These are phyloP conservation scores for Xylaria sp. DNA, from an alignment of 2,329 filamentous ascomycete genomes.

Conservation along the genomic window DNA sequence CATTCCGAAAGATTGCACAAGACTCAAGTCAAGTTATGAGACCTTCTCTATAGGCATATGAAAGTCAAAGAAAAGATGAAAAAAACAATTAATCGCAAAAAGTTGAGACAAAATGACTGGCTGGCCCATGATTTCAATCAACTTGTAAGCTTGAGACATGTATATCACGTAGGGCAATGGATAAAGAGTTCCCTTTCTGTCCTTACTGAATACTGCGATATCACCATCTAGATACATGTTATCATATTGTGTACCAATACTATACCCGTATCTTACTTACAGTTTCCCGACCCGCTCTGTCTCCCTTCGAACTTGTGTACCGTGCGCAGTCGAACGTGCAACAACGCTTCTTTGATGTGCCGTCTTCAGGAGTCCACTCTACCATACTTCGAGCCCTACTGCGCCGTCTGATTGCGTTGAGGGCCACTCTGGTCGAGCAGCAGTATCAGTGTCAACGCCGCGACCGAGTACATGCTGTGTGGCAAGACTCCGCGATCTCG, in stretches of 20 bases:
- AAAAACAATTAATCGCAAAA: not conserved
- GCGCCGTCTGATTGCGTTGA: constrained; percentile 26
- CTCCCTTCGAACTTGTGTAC: not conserved
- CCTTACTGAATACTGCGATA: constrained; percentile 3
- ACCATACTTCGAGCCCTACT: constrained; percentile 24
- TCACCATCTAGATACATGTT: not conserved
- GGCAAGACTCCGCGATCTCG: constrained; percentile 33
- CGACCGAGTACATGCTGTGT: not conserved
- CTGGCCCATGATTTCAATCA: constrained; percentile 28
- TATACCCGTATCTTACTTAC: not conserved
- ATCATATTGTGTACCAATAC: not conserved
- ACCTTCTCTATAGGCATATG: constrained; percentile 8
- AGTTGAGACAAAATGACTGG: constrained; percentile 16
- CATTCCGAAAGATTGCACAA: constrained; percentile 28
- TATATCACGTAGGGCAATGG: constrained; percentile 15
- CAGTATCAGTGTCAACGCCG: not conserved
- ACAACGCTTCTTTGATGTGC: constrained; percentile 17
- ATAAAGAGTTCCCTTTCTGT: not conserved
- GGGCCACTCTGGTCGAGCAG: constrained; percentile 1
- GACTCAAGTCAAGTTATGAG: constrained; percentile 28
- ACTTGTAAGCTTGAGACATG: constrained; percentile 20
- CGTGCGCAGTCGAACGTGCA: not conserved
- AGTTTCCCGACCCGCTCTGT: not conserved
- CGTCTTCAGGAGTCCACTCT: not conserved
- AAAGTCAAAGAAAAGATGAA: not conserved